A percentile compares a stretch with the other conserved stretches of the same genome.
These are phyloP conservation scores for Globisporangium carolinianum DNA, from an alignment of 352 stramenopile genomes.

Conservation along the genomic window DNA sequence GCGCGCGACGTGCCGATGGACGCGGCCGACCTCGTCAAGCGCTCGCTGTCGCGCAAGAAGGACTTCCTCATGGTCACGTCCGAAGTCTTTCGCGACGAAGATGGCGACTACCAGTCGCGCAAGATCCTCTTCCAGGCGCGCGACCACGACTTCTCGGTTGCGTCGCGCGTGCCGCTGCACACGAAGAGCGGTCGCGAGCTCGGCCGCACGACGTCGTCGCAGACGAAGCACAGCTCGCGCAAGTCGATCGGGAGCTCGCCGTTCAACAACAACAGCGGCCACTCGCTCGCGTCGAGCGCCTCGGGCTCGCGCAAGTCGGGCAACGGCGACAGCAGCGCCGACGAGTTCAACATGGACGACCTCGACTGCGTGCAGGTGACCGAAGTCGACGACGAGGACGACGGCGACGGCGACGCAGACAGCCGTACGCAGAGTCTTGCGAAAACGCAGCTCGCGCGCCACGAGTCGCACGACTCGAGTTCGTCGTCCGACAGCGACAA, in stretches of 20 bases:
- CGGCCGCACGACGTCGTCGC: constrained; percentile 36
- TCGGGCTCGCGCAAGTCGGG: constrained; percentile 25
- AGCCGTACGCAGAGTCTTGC: constrained; percentile 11
- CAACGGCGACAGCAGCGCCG: constrained; percentile 22
- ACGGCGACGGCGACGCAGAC: constrained; percentile 35
- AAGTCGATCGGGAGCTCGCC: constrained; percentile 41
- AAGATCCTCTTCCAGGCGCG: constrained; percentile 85
- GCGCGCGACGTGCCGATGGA: constrained; percentile 25
- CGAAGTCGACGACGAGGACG: constrained; percentile 68
- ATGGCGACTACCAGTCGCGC: constrained; percentile 80
- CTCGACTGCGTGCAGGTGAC: constrained; percentile 72
- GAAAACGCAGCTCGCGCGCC: constrained; percentile 18
- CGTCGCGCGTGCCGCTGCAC: constrained; percentile 65
- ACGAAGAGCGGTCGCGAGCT: constrained; percentile 57
- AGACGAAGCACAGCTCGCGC: constrained; percentile 38
- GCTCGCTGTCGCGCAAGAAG: constrained; percentile 80
- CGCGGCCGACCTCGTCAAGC: constrained; percentile 63
- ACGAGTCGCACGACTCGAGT: constrained; percentile 17
- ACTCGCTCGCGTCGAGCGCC: constrained; percentile 38
- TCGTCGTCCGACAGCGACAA: constrained; percentile 28
- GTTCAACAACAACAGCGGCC: constrained; percentile 24
- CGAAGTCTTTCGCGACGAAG: constrained; percentile 82
- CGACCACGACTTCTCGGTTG: constrained; percentile 83
- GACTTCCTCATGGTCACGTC: constrained; percentile 90
- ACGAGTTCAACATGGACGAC: constrained; percentile 68